Evolutionary conservation across 345 rosid genomes (phyloP).

Genomic region (Kernera saxatilis): DNA sequence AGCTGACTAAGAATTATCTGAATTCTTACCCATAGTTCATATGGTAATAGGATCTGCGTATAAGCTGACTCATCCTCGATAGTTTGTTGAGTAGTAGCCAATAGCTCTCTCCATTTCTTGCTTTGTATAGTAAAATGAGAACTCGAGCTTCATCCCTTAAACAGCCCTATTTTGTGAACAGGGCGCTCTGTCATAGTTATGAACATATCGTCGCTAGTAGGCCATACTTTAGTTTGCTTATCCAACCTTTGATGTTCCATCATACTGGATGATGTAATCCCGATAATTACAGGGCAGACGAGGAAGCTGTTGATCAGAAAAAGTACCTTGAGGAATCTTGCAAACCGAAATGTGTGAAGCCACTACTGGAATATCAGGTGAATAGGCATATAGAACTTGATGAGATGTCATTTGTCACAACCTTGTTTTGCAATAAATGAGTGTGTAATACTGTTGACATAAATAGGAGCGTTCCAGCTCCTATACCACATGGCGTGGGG

Average conservation of each 20-base stretch:
- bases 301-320: slow-evolving; percentile 40
- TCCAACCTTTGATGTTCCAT: not conserved
- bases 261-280: not conserved
- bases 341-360: slow-evolving; percentile 46
- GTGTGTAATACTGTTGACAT: not conserved
- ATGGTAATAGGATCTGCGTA: too few relatives aligned
- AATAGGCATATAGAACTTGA: not conserved
- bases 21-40: not conserved
- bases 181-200: not conserved
- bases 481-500: not conserved
- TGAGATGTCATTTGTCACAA: not conserved
- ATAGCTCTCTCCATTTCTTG: not conserved
- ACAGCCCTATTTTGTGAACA: not conserved
- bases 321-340: slow-evolving; percentile 43
- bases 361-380: slow-evolving; percentile 42
- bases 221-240: not conserved
- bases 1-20: not conserved
- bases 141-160: not conserved
- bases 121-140: not conserved
- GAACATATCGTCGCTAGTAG: not conserved
- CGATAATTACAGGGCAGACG: slow-evolving; percentile 38
- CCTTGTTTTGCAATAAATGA: not conserved
- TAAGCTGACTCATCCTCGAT: too few relatives aligned
- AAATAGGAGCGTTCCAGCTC: not conserved
- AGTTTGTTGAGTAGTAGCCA: not conserved